A percentile compares a stretch with the other conserved stretches of the same genome.
phyloP scores from a whole-genome alignment of 2,329 filamentous ascomycete species.

The Clarireedia paspali region DNA sequence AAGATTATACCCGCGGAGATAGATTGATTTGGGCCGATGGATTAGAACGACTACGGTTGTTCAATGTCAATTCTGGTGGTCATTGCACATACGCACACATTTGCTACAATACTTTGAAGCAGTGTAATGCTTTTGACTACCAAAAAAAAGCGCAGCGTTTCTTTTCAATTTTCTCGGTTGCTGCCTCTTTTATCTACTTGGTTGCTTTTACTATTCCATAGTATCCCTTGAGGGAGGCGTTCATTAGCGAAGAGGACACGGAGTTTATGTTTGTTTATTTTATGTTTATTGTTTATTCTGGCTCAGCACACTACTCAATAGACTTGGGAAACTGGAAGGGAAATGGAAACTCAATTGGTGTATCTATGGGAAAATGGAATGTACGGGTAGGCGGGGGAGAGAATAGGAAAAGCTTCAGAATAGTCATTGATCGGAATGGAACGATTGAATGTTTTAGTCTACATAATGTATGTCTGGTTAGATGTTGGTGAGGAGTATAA shows the following conservation, averaged over 20 bases:
- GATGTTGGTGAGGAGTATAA: too few species aligned
- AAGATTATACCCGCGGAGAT: constrained; percentile 28
- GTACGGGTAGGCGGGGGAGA: too few species aligned
- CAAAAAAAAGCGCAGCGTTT: not conserved
- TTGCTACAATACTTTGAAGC: not conserved
- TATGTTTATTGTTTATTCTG: too few species aligned
- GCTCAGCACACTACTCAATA: too few species aligned
- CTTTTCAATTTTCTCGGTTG: not conserved
- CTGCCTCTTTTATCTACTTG: not conserved
- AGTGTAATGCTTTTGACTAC: too few species aligned
- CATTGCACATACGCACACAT: not conserved
- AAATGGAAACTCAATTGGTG: too few species aligned
- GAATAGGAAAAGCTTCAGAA: too few species aligned
- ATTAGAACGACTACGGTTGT: not conserved
- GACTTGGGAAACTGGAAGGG: too few species aligned
- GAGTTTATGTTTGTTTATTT: not conserved
- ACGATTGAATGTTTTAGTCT: too few species aligned
- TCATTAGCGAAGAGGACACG: not conserved
- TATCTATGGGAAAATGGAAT: too few species aligned
- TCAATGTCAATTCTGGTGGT: not conserved
- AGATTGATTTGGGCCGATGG: constrained; percentile 16
- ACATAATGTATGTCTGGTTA: too few species aligned
- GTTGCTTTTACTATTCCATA: not conserved
- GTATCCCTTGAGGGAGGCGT: not conserved
- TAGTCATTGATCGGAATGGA: too few species aligned